phyloP scores from a whole-genome alignment of 805 yeast genomes.

The Danielozyma ontarioensis region DNA sequence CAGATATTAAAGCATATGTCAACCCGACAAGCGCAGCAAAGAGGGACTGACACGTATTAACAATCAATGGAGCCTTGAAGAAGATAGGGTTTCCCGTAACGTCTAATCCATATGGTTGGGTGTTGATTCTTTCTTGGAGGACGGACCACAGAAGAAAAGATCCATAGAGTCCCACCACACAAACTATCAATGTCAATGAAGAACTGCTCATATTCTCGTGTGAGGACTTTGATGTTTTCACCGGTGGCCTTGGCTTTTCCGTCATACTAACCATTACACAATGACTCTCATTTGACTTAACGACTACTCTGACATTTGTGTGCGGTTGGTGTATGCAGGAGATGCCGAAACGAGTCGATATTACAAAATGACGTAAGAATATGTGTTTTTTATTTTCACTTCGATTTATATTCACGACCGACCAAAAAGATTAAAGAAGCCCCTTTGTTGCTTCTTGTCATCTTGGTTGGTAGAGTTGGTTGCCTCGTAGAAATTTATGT shows the following conservation, averaged over 20 bases:
- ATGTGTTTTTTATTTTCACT: too few relatives aligned
- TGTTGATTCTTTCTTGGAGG: slow-evolving; percentile 81
- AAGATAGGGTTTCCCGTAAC: slow-evolving; percentile 32
- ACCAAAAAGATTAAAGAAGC: not conserved
- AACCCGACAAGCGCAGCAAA: slow-evolving; percentile 70
- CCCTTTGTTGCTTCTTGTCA: not conserved
- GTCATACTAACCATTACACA: too few relatives aligned
- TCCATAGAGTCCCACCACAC: slow-evolving; percentile 66
- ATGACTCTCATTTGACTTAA: too few relatives aligned
- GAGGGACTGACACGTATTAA: slow-evolving; percentile 68
- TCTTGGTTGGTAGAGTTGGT: too few relatives aligned
- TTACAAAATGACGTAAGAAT: too few relatives aligned
- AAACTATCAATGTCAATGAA: slow-evolving; percentile 24
- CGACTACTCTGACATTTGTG: too few relatives aligned
- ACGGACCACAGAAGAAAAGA: slow-evolving; percentile 91
- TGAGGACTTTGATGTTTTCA: too few relatives aligned
- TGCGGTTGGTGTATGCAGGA: too few relatives aligned
- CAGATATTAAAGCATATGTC: slow-evolving; percentile 43
- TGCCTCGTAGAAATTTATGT: slow-evolving; percentile 43
- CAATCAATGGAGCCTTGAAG: slow-evolving; percentile 75
- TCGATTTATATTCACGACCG: too few relatives aligned
- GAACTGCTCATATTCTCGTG: too few relatives aligned
- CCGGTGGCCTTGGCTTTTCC: too few relatives aligned
- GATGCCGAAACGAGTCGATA: too few relatives aligned
- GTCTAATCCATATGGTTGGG: slow-evolving; percentile 59